Base-by-base conservation (phyloP, 345 rosid species). In the Gossypium australe region DNA sequence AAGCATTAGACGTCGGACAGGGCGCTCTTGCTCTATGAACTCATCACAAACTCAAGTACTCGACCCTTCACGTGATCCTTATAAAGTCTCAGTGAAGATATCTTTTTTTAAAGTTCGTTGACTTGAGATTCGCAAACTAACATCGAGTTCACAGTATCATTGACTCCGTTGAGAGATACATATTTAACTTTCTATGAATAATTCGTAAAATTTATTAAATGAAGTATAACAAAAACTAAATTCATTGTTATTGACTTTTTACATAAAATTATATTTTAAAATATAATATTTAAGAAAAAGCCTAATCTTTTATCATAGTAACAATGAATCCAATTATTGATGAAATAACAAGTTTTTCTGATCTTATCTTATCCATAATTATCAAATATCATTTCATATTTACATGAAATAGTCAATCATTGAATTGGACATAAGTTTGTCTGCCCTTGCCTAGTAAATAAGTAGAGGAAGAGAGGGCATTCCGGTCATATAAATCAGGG, bases 131-230 rank as follows among this genome's bases (percentile, higher is more conserved):
- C 0, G 41, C 0, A 0, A 34, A 34, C 7, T 34, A 34, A 5
- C 1, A 1, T 34, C 41, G 7, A 34, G 41, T 34, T 34, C 41
- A 34, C 0, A 34, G 0, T 34, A 5, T 34, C 7, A 34, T 34
- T 6, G 7, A 34, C 1, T 34, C 7, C 1, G 7, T 34, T 34
- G 7, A 1, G 7, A 34, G 41, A 34, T 34, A 5, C 7, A 5
- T 34, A 7, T 34, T 34, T 34, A 34, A 0, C 0, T 5, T 34
- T 34, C 0, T 1, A 34, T 34, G 7, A 0, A 1, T 34, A 34
- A 1, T 34, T 5, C 41, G 2, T 34, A 34, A 34, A 34, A 34
- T 34, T 34, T 7, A 0, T 34, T 5, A 34, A 0, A 5, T 34
- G 1, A 34, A 5, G 0, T 34, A 4, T 34, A 34, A 4, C 0